These are phyloP conservation scores for Cenchrus purpureus DNA, from an alignment of 176 grass and related monocot genomes.

Conservation along the genomic window DNA sequence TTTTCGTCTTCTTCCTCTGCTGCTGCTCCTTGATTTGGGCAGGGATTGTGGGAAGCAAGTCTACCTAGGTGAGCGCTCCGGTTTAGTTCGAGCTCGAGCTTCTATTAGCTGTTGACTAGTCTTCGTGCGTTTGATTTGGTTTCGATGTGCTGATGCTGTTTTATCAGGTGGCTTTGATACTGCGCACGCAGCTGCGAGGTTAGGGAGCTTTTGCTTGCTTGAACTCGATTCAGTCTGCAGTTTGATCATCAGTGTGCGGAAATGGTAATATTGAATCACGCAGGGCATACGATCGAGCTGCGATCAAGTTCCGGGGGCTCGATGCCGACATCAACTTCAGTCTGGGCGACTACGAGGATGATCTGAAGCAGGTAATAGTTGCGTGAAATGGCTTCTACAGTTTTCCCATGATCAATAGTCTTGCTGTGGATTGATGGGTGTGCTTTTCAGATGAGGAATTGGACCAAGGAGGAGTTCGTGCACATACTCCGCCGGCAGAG, in stretches of 20 bases:
- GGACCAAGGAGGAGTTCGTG: conserved; percentile 97
- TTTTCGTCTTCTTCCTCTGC: background rate
- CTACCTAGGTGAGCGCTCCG: conserved; percentile 73
- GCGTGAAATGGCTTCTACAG: background rate
- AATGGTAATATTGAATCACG: background rate
- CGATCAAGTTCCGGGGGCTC: conserved; percentile 94
- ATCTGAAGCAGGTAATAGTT: conserved; percentile 78
- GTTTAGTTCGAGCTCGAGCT: conserved; percentile 22
- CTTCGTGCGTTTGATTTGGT: background rate
- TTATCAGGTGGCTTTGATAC: conserved; percentile 96
- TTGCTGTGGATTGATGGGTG: background rate
- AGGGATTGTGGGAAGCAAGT: conserved; percentile 99
- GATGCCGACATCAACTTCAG: conserved; percentile 98
- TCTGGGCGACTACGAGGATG: conserved; percentile 83
- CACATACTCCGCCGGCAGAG: conserved; percentile 97
- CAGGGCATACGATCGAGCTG: conserved; percentile 94
- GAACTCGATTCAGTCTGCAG: background rate
- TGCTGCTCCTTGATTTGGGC: conserved; percentile 24
- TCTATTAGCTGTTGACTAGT: background rate
- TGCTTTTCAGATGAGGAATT: conserved; percentile 77
- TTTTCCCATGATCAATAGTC: background rate
- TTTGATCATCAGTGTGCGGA: conserved; percentile 7
- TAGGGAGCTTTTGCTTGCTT: background rate
- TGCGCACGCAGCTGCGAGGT: conserved; percentile 92
- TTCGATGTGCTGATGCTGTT: conserved; percentile 2